These are phyloP conservation scores for Litchi chinensis DNA, from an alignment of 345 rosid species.

Conservation along the genomic window DNA sequence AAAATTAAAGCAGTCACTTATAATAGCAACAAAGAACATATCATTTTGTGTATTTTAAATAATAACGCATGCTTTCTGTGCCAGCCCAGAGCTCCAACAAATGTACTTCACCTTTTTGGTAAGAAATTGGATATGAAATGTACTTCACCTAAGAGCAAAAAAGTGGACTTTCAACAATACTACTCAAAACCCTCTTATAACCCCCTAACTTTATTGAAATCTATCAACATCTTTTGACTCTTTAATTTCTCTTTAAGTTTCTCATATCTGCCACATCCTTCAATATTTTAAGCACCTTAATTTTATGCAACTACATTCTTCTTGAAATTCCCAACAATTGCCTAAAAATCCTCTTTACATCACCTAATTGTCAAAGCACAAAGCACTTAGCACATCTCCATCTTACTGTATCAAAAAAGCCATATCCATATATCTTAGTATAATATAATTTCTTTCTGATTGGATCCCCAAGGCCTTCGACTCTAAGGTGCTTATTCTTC, in stretches of 20 bases:
- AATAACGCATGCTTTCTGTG: not conserved
- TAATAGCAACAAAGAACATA: not conserved
- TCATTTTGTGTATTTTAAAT: not conserved
- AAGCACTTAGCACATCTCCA: not conserved
- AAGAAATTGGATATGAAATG: not conserved
- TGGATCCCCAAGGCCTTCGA: not conserved
- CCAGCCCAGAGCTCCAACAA: not conserved
- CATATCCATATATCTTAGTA: not conserved
- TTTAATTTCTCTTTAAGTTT: not conserved
- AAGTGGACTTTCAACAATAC: not conserved
- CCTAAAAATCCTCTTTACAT: not conserved
- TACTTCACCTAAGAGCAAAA: not conserved
- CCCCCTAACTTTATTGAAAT: not conserved
- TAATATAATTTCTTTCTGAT: not conserved
- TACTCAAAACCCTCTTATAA: not conserved
- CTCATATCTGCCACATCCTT: not conserved
- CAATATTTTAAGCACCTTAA: not conserved
- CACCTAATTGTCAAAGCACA: not conserved
- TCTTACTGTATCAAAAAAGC: not conserved
- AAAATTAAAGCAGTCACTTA: not conserved
- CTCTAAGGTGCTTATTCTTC: not conserved
- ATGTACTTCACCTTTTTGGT: not conserved
- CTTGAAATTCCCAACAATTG: not conserved
- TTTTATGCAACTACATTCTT: not conserved
- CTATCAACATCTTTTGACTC: not conserved